Percentiles rank a stretch among this genome's conserved stretches.
Conservation (phyloP, 2,329 filamentous ascomycete species). For the Ophiognomonia clavigignenti-juglandacearum region DNA sequence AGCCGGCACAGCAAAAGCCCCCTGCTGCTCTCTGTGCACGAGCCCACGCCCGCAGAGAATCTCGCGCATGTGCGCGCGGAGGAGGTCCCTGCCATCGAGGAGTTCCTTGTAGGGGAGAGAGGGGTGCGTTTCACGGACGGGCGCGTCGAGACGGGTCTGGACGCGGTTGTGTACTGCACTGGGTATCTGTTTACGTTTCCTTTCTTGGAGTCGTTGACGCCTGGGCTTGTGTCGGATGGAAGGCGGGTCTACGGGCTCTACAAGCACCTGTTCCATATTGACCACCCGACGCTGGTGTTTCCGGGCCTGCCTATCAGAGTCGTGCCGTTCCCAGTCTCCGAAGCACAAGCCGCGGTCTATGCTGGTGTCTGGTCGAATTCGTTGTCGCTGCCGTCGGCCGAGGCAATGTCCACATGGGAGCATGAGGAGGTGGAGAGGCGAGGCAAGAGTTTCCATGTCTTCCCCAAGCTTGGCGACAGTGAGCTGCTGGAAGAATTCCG, state of each 20-base stretch:
- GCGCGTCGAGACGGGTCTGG: conserved; percentile 59
- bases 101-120: conserved; percentile 46
- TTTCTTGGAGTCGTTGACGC: conserved; percentile 51
- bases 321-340: conserved; percentile 81
- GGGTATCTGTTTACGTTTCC: conserved; percentile 85
- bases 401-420: conserved; percentile 70
- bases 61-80: conserved; percentile 41
- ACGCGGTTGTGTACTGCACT: conserved; percentile 80
- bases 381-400: conserved; percentile 55
- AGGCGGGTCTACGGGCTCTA: conserved; percentile 68
- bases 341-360: conserved; percentile 73
- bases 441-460: conserved; percentile 42
- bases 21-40: conserved; percentile 60
- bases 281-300: conserved; percentile 75
- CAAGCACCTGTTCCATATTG: conserved; percentile 71
- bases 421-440: conserved; percentile 45
- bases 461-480: conserved; percentile 55
- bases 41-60: conserved; percentile 39
- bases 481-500: conserved; percentile 66
- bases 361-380: conserved; percentile 72
- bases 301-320: conserved; percentile 71
- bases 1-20: conserved; percentile 52
- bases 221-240: conserved; percentile 61
- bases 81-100: conserved; percentile 55
- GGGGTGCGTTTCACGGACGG: conserved; percentile 64